Evolutionary conservation across 768 basidiomycete species (phyloP), one percentile per base, ranked within the genome.

Genomic region (Crucibulum laeve): DNA sequence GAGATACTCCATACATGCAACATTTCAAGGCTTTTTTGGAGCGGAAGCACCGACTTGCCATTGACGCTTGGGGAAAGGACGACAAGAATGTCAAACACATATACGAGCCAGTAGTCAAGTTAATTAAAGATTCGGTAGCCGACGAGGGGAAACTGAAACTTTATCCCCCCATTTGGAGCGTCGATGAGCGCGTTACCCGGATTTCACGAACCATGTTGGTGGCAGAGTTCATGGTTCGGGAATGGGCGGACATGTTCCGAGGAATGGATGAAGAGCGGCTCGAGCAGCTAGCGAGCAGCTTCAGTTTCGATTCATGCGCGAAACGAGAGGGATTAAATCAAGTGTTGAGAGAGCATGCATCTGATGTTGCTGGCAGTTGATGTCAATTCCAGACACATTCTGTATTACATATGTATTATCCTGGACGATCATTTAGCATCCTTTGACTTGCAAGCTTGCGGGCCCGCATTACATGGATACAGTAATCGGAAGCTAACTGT

Each of bases 41-140:
- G 33, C 84, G 79, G 65, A 91, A 91, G 59, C 82, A 88, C 58
- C 74, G 75, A 6, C 75, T 90, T 13, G 86, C 87, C 1, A 71
- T 79, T 21, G 89, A 91, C 55, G 76, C 81, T 1, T 89, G 87
- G 87, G 87, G 87, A 5, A 76, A 83, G 11, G 84, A 89, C 58
- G 78, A 78, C 50, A 63, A 61, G 25, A 55, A 62, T 26, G 80
- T 91, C 37, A 67, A 69, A 32, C 60, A 76, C 44, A 62, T 84
- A 42, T 90, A 87, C 62, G 58, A 79, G 47, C 85, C 87, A 6
- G 63, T 90, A 51, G 59, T 79, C 40, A 65, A 85, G 37, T 82
- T 78, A 44, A 68, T 89, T 58, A 60, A 72, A 44, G 55, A 72
- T 21, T 75, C 78, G 45, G 70, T 84, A 22, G 69, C 71, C 1